Evolutionary conservation across 1,284 basidiomycete species (phyloP).

Genomic region (Rhizopogon hawkerae): DNA sequence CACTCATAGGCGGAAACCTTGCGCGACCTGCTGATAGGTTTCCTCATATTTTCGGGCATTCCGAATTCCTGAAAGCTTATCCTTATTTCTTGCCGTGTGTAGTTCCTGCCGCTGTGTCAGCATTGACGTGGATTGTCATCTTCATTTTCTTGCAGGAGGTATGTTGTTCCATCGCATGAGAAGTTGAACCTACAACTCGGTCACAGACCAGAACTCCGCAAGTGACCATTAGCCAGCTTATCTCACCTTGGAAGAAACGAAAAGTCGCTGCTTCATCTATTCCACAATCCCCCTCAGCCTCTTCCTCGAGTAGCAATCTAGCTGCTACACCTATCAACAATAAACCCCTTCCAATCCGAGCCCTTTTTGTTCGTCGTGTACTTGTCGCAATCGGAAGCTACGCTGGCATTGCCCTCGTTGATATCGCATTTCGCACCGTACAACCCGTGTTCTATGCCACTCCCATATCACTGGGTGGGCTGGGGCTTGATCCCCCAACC

Average conservation of each 20-base stretch:
- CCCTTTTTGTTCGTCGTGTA: slow-evolving; percentile 30
- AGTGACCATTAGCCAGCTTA: not conserved
- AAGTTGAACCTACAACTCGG: not conserved
- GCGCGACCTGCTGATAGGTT: slow-evolving; percentile 52
- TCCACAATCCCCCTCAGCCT: not conserved
- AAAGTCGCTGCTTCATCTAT: not conserved
- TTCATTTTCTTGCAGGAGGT: slow-evolving; percentile 52
- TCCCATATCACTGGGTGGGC: slow-evolving; percentile 35
- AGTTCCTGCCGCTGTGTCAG: slow-evolving; percentile 41
- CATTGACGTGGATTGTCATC: slow-evolving; percentile 38
- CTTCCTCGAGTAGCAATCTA: not conserved
- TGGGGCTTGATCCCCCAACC: slow-evolving; percentile 30
- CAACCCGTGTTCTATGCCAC: slow-evolving; percentile 38
- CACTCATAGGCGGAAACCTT: slow-evolving; percentile 54
- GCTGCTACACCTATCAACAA: not conserved
- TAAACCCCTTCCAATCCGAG: slow-evolving; percentile 28
- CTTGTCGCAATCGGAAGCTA: slow-evolving; percentile 36
- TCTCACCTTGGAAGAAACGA: not conserved
- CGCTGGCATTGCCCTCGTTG: slow-evolving; percentile 30
- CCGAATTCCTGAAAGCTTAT: slow-evolving; percentile 45
- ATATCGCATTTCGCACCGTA: slow-evolving; percentile 32
- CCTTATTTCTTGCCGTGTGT: slow-evolving; percentile 64
- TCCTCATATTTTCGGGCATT: slow-evolving; percentile 41
- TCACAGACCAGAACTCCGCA: not conserved
- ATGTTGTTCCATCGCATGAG: slow-evolving; percentile 7